phyloP scores from a whole-genome alignment of 768 basidiomycete genomes.

The Lepiota venenata region DNA sequence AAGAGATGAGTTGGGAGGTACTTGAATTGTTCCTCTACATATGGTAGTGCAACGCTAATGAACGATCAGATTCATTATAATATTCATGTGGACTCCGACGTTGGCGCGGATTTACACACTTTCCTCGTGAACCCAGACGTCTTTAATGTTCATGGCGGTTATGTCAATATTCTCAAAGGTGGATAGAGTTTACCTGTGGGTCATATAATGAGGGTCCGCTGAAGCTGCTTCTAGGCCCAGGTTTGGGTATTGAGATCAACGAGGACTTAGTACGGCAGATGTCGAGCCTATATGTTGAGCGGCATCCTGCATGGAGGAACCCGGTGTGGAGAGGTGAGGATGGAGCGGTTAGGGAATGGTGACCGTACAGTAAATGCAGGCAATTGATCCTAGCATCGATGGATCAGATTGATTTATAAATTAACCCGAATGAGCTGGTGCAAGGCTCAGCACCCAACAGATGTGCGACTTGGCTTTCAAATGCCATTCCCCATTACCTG shows the following conservation, averaged over 20 bases:
- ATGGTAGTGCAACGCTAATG: background rate
- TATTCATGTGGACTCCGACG: constrained; percentile 23
- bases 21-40: constrained; percentile 2
- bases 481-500: too few species aligned
- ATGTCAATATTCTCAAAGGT: constrained; percentile 40
- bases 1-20: constrained; percentile 65
- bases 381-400: too few species aligned
- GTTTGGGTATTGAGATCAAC: constrained; percentile 61
- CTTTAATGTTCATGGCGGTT: constrained; percentile 50
- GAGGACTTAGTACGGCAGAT: constrained; percentile 46
- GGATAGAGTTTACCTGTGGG: background rate
- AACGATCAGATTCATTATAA: constrained; percentile 62
- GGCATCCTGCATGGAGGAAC: constrained; percentile 48
- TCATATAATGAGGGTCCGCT: background rate
- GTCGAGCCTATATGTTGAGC: constrained; percentile 30
- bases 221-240: constrained; percentile 36
- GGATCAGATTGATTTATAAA: too few species aligned
- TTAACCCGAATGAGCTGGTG: too few species aligned
- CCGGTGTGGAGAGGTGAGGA: constrained; percentile 55
- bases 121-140: constrained; percentile 51
- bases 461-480: too few species aligned
- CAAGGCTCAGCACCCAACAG: too few species aligned
- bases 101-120: constrained; percentile 52
- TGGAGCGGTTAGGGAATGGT: constrained; percentile 55
- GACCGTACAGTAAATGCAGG: background rate